phyloP scores from a whole-genome alignment of 1,284 basidiomycete species.

The Melampsora americana region DNA sequence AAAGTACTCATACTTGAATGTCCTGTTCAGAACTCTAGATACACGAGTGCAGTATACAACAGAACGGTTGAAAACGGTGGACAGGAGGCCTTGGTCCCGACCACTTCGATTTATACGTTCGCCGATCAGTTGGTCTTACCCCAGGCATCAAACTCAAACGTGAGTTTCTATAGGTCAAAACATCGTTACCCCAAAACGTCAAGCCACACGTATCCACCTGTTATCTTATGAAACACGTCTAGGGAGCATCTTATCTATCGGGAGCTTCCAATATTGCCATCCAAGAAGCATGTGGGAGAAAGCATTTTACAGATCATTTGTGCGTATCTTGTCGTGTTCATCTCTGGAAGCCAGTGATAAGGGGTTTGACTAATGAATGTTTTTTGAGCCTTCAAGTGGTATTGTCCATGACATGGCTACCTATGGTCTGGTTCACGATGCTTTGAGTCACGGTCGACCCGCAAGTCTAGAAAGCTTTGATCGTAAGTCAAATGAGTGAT shows the following conservation, averaged over 20 bases:
- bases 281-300: not conserved
- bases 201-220: not conserved
- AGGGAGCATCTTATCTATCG: not conserved
- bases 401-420: slow-evolving; percentile 13
- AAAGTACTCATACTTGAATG: no score
- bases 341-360: no score
- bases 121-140: slow-evolving; percentile 14
- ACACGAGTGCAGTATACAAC: slow-evolving; percentile 7
- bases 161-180: not conserved
- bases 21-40: not conserved
- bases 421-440: slow-evolving; percentile 32
- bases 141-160: no score
- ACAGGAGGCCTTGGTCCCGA: slow-evolving; percentile 4
- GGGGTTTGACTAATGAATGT: no score
- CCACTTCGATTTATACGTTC: slow-evolving; percentile 10
- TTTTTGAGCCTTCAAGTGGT: no score
- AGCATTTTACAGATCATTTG: not conserved
- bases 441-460: slow-evolving; percentile 24
- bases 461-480: slow-evolving; percentile 22
- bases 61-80: not conserved
- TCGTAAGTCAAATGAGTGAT: slow-evolving; percentile 2
- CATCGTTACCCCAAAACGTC: not conserved
- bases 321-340: no score
- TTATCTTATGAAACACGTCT: not conserved
- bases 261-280: slow-evolving; percentile 14